These are phyloP conservation scores for Miscanthus lutarioriparius DNA, from an alignment of 176 grass and related monocot species.

Conservation along the genomic window DNA sequence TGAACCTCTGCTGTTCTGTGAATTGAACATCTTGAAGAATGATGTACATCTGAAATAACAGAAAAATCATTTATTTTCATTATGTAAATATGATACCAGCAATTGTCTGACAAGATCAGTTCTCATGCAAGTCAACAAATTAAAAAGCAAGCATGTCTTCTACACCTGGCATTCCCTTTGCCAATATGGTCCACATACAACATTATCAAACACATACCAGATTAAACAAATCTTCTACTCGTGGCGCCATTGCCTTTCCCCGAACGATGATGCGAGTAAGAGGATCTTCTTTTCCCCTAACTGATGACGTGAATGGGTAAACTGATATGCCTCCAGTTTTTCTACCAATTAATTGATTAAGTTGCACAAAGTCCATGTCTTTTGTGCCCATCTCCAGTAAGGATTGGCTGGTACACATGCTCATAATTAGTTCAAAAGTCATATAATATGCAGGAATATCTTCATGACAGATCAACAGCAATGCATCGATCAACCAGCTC, in stretches of 20 bases:
- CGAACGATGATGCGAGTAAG: conserved; percentile 78
- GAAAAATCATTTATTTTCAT: conserved; percentile 18
- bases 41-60: conserved; percentile 70
- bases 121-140: conserved; percentile 10
- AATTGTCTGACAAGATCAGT: conserved; percentile 7
- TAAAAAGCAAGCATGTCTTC: conserved; percentile 16
- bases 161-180: background rate
- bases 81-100: conserved; percentile 12
- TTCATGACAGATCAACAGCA: conserved; percentile 28
- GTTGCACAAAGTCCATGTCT: conserved; percentile 99
- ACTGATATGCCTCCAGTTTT: conserved; percentile 99
- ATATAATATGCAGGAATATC: background rate
- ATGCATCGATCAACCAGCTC: conserved; percentile 31
- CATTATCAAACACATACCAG: conserved; percentile 61
- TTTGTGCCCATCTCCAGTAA: conserved; percentile 99
- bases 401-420: conserved; percentile 73
- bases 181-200: conserved; percentile 11
- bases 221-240: conserved; percentile 90
- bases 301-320: conserved; percentile 92
- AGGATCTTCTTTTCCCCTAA: conserved; percentile 82
- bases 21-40: conserved; percentile 99
- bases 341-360: conserved; percentile 98
- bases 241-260: conserved; percentile 81
- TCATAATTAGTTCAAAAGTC: conserved; percentile 37
- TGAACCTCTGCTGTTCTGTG: conserved; percentile 93